phyloP scores from a whole-genome alignment of 192 early-diverging fungal species.

The Coemansia brasiliensis region DNA sequence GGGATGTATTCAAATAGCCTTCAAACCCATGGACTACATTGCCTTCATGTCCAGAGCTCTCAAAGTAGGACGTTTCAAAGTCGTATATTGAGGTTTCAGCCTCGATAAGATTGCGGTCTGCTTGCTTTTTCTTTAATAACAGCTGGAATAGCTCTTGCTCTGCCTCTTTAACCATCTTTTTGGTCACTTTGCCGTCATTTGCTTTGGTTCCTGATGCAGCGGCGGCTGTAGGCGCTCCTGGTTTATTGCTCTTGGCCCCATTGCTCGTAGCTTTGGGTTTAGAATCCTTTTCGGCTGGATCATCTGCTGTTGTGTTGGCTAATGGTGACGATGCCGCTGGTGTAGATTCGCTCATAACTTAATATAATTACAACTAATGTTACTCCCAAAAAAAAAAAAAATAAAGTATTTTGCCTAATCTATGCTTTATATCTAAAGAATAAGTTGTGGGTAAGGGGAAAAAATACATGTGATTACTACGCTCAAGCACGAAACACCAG shows the following conservation, averaged over 20 bases:
- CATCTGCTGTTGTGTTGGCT: slow-evolving; percentile 1
- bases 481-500: slow-evolving; percentile 17
- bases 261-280: slow-evolving; percentile 1
- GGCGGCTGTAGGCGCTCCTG: slow-evolving; percentile 1
- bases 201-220: slow-evolving; percentile 6
- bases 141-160: slow-evolving; percentile 75
- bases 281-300: slow-evolving; percentile 2
- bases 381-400: neutral
- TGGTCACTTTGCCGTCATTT: slow-evolving; percentile 46
- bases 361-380: neutral
- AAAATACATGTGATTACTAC: too few relatives aligned
- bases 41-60: slow-evolving; percentile 79
- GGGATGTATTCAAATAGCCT: slow-evolving; percentile 70
- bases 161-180: slow-evolving; percentile 67
- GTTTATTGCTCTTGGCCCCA: neutral
- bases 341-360: slow-evolving; percentile 2
- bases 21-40: slow-evolving; percentile 91
- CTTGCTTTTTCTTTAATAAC: slow-evolving; percentile 73
- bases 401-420: neutral
- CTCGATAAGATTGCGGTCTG: slow-evolving; percentile 70
- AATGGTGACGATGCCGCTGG: slow-evolving; percentile 4
- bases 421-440: neutral
- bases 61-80: slow-evolving; percentile 87
- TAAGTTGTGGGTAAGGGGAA: neutral
- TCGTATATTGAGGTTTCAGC: slow-evolving; percentile 80